Base-by-base conservation (phyloP, 495 filamentous ascomycete genomes). In the Penicillium longicatenatum region DNA sequence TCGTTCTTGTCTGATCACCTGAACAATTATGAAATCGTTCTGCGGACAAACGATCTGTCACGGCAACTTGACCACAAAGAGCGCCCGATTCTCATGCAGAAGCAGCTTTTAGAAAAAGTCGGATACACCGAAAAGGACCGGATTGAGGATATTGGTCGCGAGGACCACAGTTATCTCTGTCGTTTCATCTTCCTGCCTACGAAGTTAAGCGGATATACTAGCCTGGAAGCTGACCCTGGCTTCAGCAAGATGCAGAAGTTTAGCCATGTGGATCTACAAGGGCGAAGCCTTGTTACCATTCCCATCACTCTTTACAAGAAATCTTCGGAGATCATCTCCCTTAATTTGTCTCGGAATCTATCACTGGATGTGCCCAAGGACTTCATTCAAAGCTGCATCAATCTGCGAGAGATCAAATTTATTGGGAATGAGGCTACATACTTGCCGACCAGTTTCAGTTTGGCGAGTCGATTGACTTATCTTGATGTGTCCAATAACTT, bases 91-190 rank as follows among this genome's bases (percentile, higher is more conserved):
- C 79, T 91, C 41, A 92, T 99, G 63, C 95, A 99, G 67, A 98
- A 97, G 71, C 84, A 87, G 29, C 79, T 99, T 24, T 80, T 99
- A 8, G 89, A 97, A 71, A 91, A 97, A 72, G 89, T 92, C 30
- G 94, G 94, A 12, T 98, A 97, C 67, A 88, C 87, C n/a, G 82
- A 88, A 29, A 85, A 84, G 21, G 95, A 99, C 67, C 84, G 84
- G 39, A 85, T 98, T 42, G 93, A 97, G 65, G 94, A 97, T 56
- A 86, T 99, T 51, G 94, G 94, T n/a, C 85, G 94, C 44, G 94
- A 99, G 70, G 94, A 99, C 71, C 95, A 97, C 71, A 93, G 92
- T 64, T 98, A 98, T 62, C 80, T 99, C 7, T 93, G 93, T 64
- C 91, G 94, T 8, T 98, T 98, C 74, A 89, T 92, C 22, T 99